These are phyloP conservation scores for Mycosphaerella sp. DNA, from an alignment of 2,329 filamentous ascomycete genomes.

Conservation along the genomic window DNA sequence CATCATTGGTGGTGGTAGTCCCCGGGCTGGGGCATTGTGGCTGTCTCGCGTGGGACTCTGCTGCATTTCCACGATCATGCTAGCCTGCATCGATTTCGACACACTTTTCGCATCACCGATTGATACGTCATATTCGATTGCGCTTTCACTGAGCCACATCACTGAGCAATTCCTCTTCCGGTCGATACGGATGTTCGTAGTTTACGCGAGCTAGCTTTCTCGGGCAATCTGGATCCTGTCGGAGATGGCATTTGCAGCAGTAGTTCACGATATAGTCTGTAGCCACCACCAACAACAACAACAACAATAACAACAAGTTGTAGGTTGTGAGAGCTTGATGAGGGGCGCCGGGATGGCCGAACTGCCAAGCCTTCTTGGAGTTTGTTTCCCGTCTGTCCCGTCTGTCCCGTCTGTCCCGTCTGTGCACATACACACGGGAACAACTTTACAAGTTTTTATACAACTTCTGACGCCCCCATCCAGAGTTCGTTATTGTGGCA, in stretches of 20 bases:
- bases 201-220: not conserved
- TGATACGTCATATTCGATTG: constrained; percentile 11
- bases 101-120: constrained; percentile 2
- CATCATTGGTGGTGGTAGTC: not conserved
- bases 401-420: no score
- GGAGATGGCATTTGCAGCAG: not conserved
- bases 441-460: not conserved
- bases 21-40: not conserved
- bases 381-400: not conserved
- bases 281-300: no score
- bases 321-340: not conserved
- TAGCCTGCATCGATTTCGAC: not conserved
- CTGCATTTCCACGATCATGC: constrained; percentile 7
- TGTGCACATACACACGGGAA: no score
- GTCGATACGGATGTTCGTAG: not conserved
- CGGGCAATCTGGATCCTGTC: not conserved
- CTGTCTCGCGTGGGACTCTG: constrained; percentile 8
- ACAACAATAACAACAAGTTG: not conserved
- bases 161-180: not conserved
- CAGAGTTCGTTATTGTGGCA: not conserved
- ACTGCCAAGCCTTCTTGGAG: not conserved
- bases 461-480: not conserved
- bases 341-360: not conserved
- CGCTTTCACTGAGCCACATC: not conserved
- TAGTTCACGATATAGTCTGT: no score